Conservation (phyloP, 2,329 filamentous ascomycete genomes). For the Arthrobotrys musiformis region DNA sequence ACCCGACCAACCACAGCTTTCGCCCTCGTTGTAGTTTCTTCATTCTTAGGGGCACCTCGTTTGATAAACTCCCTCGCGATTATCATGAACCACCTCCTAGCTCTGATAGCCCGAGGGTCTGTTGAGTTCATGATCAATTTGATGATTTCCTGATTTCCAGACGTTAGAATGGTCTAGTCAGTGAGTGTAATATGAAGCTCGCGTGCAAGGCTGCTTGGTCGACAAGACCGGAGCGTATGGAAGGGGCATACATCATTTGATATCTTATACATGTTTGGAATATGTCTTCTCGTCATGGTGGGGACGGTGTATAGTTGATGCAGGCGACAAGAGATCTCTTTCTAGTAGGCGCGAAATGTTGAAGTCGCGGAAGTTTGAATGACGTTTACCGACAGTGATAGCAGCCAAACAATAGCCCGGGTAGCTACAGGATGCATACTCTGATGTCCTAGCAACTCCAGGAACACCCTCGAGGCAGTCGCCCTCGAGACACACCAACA, state of each 20-base stretch:
- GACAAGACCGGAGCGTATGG: too few species aligned
- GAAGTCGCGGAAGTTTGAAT: background rate
- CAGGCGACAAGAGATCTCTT: too few species aligned
- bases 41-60: constrained; percentile 16
- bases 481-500: background rate
- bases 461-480: too few species aligned
- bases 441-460: background rate
- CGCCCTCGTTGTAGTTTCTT: constrained; percentile 5
- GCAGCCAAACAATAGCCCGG: background rate
- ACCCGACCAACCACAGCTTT: constrained; percentile 11
- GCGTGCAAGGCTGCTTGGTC: too few species aligned
- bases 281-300: constrained; percentile 25
- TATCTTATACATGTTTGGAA: constrained; percentile 18
- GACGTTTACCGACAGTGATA: too few species aligned
- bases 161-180: background rate
- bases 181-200: too few species aligned
- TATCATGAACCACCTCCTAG: background rate
- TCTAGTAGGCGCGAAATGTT: background rate
- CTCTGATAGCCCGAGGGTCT: too few species aligned
- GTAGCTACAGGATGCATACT: background rate
- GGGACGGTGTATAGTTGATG: background rate
- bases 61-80: constrained; percentile 24
- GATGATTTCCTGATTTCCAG: constrained; percentile 21
- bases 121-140: constrained; percentile 11
- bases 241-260: constrained; percentile 3